Evolutionary conservation across 2,329 filamentous ascomycete species (phyloP).

Genomic region (Cladosporium oxysporum): DNA sequence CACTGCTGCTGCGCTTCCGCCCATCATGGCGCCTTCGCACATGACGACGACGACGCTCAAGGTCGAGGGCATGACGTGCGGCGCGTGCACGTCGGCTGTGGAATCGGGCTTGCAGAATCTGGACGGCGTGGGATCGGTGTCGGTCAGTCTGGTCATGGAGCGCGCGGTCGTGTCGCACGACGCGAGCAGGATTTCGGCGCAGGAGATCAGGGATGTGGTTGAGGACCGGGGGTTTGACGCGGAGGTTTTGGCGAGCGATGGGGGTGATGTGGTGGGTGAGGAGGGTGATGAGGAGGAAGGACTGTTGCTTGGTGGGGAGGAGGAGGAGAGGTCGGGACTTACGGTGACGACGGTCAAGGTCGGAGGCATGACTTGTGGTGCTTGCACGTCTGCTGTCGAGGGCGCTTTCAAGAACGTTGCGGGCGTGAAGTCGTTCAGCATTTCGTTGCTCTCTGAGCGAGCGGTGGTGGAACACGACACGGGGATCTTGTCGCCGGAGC

Average conservation of each 20-base stretch:
- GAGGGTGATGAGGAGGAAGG: slow-evolving; percentile 24
- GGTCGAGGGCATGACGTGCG: slow-evolving; percentile 85
- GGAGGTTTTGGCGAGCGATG: slow-evolving; percentile 47
- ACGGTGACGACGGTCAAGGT: slow-evolving; percentile 89
- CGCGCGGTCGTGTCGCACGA: slow-evolving; percentile 91
- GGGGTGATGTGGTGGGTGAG: slow-evolving; percentile 26
- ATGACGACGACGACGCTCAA: slow-evolving; percentile 92
- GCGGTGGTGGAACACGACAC: slow-evolving; percentile 93
- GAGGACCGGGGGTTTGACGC: slow-evolving; percentile 93
- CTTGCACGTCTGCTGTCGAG: slow-evolving; percentile 95
- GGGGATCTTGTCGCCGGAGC: slow-evolving; percentile 68
- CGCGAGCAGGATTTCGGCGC: slow-evolving; percentile 70
- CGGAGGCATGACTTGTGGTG: slow-evolving; percentile 84
- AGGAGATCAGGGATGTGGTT: slow-evolving; percentile 78
- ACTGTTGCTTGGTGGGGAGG: slow-evolving; percentile 52
- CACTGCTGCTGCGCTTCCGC: not conserved
- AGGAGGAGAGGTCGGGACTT: slow-evolving; percentile 43
- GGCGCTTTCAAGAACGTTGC: slow-evolving; percentile 80
- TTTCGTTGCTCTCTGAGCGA: slow-evolving; percentile 92
- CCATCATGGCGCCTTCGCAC: slow-evolving; percentile 30
- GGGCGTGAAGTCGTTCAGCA: slow-evolving; percentile 82
- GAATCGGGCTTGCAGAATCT: slow-evolving; percentile 84
- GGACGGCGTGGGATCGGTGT: slow-evolving; percentile 80
- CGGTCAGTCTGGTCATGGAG: slow-evolving; percentile 93
- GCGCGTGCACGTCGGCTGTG: slow-evolving; percentile 89